Evolutionary conservation across 345 rosid species (phyloP).

Genomic region (Lepidium aucheri): DNA sequence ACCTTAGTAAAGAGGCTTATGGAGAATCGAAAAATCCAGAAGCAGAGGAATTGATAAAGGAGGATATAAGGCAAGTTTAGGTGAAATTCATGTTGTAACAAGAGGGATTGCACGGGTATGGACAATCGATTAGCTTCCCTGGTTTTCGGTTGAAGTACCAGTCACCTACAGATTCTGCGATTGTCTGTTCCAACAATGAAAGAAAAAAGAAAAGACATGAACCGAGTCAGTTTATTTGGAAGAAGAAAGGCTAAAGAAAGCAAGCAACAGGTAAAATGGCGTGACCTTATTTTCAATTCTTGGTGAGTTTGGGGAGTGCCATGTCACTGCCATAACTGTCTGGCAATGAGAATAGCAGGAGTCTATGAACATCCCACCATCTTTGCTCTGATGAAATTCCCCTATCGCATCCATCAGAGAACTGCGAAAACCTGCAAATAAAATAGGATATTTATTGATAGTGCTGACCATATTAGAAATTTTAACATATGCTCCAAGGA

Average conservation of each 20-base stretch:
- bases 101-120: conserved; percentile 85
- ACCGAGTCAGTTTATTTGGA: background rate
- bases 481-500: background rate
- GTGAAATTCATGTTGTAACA: conserved; percentile 62
- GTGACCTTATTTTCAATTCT: conserved; percentile 58
- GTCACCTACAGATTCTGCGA: conserved; percentile 80
- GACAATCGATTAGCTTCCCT: conserved; percentile 69
- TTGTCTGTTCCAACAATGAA: conserved; percentile 43
- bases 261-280: background rate
- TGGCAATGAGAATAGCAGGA: conserved; percentile 87
- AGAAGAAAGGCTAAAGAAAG: background rate
- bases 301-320: conserved; percentile 70
- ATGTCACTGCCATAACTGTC: conserved; percentile 47
- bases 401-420: conserved; percentile 52
- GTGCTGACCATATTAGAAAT: background rate
- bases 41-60: background rate
- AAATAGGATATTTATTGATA: background rate
- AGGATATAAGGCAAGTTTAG: background rate
- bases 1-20: background rate
- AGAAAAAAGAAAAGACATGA: background rate
- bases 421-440: conserved; percentile 47
- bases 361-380: conserved; percentile 64
- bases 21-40: background rate
- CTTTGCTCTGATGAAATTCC: conserved; percentile 36
- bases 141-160: conserved; percentile 65